Evolutionary conservation across 805 yeast genomes (phyloP).

Genomic region (Tetrapisispora namnaoensis): DNA sequence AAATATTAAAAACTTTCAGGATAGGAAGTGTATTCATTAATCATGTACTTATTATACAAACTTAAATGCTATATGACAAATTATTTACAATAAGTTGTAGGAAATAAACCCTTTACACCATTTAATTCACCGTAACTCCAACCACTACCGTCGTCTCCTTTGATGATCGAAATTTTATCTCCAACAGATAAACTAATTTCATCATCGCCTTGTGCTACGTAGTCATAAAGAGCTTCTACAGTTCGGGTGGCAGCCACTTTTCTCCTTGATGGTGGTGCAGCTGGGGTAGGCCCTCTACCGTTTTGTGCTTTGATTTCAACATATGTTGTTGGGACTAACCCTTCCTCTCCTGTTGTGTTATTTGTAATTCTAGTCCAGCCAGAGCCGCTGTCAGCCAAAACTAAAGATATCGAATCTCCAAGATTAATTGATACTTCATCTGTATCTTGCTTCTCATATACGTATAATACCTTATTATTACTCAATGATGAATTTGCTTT

Average conservation of each 20-base stretch:
- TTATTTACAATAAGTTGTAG: constrained; percentile 58
- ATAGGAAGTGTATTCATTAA: not conserved
- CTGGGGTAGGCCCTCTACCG: constrained; percentile 52
- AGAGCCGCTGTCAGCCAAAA: constrained; percentile 71
- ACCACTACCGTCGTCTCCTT: constrained; percentile 71
- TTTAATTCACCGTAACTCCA: constrained; percentile 89
- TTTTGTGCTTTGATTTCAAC: constrained; percentile 36
- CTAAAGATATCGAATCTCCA: constrained; percentile 52
- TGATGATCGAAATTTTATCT: constrained; percentile 58
- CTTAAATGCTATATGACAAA: not conserved
- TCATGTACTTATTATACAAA: not conserved
- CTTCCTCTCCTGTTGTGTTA: constrained; percentile 41
- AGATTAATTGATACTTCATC: constrained; percentile 60
- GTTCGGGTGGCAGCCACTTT: constrained; percentile 33
- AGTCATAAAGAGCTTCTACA: constrained; percentile 64
- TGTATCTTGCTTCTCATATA: constrained; percentile 55
- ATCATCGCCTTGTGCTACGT: constrained; percentile 66
- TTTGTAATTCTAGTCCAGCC: constrained; percentile 79
- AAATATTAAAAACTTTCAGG: no score
- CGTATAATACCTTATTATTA: constrained; percentile 47
- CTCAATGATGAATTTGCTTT: not conserved
- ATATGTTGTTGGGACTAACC: constrained; percentile 82
- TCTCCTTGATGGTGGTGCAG: constrained; percentile 62
- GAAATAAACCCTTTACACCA: constrained; percentile 62
- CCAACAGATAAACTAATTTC: constrained; percentile 68